Base-by-base conservation (phyloP, 495 filamentous ascomycete species). In the Aspergillus homomorphus region DNA sequence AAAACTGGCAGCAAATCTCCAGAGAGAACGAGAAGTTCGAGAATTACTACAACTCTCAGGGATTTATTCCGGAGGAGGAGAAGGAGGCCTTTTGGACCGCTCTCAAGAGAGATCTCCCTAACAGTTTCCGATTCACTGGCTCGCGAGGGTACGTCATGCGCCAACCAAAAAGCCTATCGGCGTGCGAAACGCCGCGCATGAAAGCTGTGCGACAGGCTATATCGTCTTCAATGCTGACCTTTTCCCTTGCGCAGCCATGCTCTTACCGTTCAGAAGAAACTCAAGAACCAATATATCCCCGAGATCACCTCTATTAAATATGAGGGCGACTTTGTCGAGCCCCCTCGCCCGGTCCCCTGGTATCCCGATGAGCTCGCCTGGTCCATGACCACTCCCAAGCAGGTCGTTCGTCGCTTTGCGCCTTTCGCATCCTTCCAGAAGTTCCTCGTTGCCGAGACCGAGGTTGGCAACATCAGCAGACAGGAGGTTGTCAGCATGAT, bases 401-500 rank as follows among this genome's bases (percentile, higher is more conserved):
- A 94, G 58, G 87, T 96, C 56, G 79, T 98, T 62, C 87, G 95
- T 54, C 90, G 89, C 59, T 95, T 94, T 70, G 82, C 88, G 6
- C 95, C 95, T 2, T 98, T 98, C 69, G 84, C 90, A 46, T 88
- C 88, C 16, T 98, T 98, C 73, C 94, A 98, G 73, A 95, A 94
- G 69, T 98, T 96, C 79, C 77, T 98, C n/a, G 94, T 98, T 21
- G 92, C 92, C 23, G 94, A 98, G 78, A 96, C 94, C 12, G 91
- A 88, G 46, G 90, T 96, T 52, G 94, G 94, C 66, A 98, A 98
- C 68, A 98, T 98, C 68, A 95, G 87, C 71, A 84, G 94, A 64
- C 94, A 98, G 73, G 94, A 98, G 76, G 85, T 93, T 20, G 94
- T 98, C 59, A 95, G 90, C 79, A 98, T 98, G 94, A 96, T 98